Evolutionary conservation across 2,329 filamentous ascomycete species (phyloP).

Genomic region (Cryphonectria naterciae): DNA sequence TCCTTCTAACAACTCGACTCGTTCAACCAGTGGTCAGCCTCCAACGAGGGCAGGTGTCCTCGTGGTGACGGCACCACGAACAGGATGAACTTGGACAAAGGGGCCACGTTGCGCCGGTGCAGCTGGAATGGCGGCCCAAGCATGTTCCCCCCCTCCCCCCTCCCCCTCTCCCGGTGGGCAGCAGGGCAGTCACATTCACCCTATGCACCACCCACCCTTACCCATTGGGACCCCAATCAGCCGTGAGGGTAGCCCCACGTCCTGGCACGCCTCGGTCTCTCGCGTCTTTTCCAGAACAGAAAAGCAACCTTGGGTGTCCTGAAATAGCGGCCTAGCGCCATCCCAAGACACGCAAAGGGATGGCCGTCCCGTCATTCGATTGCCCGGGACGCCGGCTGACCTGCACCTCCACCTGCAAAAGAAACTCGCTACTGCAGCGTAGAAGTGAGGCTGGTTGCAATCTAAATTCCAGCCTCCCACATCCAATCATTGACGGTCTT

Average conservation of each 20-base stretch:
- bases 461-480: conserved; percentile 23
- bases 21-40: background rate
- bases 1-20: background rate
- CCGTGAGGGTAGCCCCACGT: conserved; percentile 17
- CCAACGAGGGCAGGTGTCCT: conserved; percentile 8
- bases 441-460: conserved; percentile 32
- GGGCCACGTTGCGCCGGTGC: conserved; percentile 28
- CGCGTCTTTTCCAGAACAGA: conserved; percentile 11
- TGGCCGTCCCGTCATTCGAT: conserved; percentile 16
- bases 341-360: conserved; percentile 17
- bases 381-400: conserved; percentile 19
- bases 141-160: background rate
- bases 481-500: conserved; percentile 24
- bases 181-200: conserved; percentile 8
- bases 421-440: conserved; percentile 29
- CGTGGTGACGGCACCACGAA: conserved; percentile 15
- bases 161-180: background rate
- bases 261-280: conserved; percentile 14
- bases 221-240: conserved; percentile 10
- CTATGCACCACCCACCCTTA: conserved; percentile 2
- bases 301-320: conserved; percentile 17
- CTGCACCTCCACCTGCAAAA: conserved; percentile 24
- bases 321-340: conserved; percentile 27
- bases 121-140: conserved; percentile 9
- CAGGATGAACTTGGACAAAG: conserved; percentile 11